phyloP scores from a whole-genome alignment of 805 yeast genomes.

The Komagataella phaffii region DNA sequence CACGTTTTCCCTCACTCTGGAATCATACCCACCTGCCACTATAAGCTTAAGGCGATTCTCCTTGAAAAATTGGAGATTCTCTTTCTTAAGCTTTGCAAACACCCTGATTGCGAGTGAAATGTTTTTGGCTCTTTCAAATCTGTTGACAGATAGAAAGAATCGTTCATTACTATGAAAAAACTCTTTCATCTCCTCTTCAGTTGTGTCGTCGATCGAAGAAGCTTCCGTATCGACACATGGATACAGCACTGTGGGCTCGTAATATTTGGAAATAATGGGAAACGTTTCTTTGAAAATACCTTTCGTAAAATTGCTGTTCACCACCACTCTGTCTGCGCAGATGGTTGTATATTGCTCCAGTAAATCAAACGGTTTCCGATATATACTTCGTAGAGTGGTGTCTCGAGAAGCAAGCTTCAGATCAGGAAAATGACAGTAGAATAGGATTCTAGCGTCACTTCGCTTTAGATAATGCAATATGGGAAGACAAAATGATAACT shows the following conservation, averaged over 20 bases:
- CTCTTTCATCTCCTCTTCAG: constrained; percentile 18
- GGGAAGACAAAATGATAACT: constrained; percentile 76
- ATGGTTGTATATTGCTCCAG: constrained; percentile 74
- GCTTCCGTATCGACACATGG: constrained; percentile 58
- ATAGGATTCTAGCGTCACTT: constrained; percentile 40
- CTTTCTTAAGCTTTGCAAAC: constrained; percentile 30
- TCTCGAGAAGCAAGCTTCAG: constrained; percentile 54
- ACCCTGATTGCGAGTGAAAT: constrained; percentile 66
- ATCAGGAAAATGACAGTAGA: constrained; percentile 97
- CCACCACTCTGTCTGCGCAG: constrained; percentile 67
- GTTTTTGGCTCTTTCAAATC: constrained; percentile 82
- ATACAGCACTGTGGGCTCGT: constrained; percentile 46
- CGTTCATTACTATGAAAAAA: constrained; percentile 20
- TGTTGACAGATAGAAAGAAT: constrained; percentile 63
- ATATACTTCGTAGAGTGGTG: constrained; percentile 40
- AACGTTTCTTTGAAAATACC: constrained; percentile 57
- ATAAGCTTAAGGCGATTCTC: constrained; percentile 34
- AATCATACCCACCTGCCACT: constrained; percentile 87
- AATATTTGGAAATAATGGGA: constrained; percentile 14
- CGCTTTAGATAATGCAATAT: constrained; percentile 34
- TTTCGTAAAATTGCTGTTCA: constrained; percentile 78
- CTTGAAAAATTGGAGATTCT: constrained; percentile 15
- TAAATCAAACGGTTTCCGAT: constrained; percentile 74
- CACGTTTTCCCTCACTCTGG: constrained; percentile 61
- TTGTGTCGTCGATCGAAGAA: constrained; percentile 6